Conservation (phyloP, 768 basidiomycete genomes). For the Hypholoma fasciculare region DNA sequence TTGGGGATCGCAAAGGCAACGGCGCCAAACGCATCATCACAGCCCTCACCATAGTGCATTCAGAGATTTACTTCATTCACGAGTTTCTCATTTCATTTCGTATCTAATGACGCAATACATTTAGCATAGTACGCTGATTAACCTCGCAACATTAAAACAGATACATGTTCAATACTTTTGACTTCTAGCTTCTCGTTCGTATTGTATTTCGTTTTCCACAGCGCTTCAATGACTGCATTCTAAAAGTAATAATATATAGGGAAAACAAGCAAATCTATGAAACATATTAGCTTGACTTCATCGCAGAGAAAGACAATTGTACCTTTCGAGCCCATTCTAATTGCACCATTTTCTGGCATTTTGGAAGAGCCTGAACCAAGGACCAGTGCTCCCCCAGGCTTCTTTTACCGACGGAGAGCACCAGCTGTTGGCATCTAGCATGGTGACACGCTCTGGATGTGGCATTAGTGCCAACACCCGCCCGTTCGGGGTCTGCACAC, state of each 20-base stretch:
- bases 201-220: too few species aligned
- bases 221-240: too few species aligned
- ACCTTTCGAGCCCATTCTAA: not conserved
- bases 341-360: constrained; percentile 76
- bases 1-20: constrained; percentile 15
- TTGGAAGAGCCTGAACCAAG: constrained; percentile 96
- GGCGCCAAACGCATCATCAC: not conserved
- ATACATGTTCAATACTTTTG: not conserved
- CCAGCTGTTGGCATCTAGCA: constrained; percentile 90
- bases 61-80: not conserved
- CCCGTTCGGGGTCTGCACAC: constrained; percentile 83
- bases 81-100: not conserved
- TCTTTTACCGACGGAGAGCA: constrained; percentile 60
- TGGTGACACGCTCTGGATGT: constrained; percentile 88
- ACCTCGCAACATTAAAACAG: not conserved
- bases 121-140: not conserved
- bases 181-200: not conserved
- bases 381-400: constrained; percentile 75
- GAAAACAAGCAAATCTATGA: too few species aligned
- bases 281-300: not conserved
- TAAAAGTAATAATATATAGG: too few species aligned
- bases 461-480: constrained; percentile 97
- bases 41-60: not conserved
- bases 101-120: not conserved
- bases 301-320: not conserved